A percentile compares a stretch with the other conserved stretches of the same genome.
Conservation (phyloP, 306 rosid species). For the Trichosanthes truncata region DNA sequence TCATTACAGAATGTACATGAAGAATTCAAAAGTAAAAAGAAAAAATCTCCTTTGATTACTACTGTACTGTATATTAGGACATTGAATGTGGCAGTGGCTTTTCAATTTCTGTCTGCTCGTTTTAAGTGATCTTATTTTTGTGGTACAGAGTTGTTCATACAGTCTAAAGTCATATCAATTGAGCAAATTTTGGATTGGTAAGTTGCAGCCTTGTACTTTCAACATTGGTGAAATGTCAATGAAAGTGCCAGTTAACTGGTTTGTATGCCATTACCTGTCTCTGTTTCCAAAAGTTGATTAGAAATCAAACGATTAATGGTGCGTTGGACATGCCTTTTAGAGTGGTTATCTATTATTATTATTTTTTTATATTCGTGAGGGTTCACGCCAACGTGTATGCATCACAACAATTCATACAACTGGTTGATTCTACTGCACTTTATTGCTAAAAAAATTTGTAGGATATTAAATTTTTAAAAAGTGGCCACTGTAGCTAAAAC, state of each 20-base stretch:
- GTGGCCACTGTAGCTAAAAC: too few relatives aligned
- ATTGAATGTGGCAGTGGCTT: not conserved
- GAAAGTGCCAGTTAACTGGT: not conserved
- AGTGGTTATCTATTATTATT: too few relatives aligned
- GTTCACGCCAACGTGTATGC: too few relatives aligned
- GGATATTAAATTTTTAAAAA: too few relatives aligned
- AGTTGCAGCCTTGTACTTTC: not conserved
- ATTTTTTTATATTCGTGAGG: too few relatives aligned
- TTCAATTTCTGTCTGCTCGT: not conserved
- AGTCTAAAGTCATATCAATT: not conserved
- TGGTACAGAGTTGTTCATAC: conserved; percentile 1
- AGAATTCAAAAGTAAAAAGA: not conserved
- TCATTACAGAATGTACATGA: conserved; percentile 5
- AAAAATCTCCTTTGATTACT: not conserved
- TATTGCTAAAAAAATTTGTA: too few relatives aligned
- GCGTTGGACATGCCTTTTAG: too few relatives aligned
- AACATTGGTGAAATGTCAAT: not conserved
- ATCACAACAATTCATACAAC: too few relatives aligned
- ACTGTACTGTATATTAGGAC: not conserved
- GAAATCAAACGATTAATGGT: too few relatives aligned
- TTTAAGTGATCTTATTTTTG: not conserved
- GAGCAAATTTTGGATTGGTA: not conserved
- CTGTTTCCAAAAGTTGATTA: too few relatives aligned
- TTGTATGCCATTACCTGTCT: too few relatives aligned
- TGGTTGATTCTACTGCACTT: too few relatives aligned